These are phyloP conservation scores for Hypericum androsaemum DNA, from an alignment of 345 rosid species.

Conservation along the genomic window DNA sequence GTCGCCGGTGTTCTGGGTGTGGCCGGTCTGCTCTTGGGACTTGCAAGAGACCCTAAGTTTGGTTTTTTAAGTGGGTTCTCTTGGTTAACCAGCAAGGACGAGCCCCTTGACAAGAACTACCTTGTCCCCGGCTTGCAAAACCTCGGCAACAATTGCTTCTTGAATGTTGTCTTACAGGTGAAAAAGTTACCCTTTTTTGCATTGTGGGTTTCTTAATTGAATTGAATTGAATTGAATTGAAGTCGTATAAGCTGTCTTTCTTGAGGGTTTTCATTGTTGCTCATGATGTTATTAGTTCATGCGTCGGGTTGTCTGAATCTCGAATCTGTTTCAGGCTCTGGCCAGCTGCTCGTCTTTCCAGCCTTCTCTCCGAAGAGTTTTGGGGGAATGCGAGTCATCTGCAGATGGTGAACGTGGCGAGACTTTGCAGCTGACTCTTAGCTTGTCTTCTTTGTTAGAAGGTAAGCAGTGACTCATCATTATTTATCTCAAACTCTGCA, in stretches of 20 bases:
- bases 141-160: conserved; percentile 76
- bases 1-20: conserved; percentile 40
- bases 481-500: too few species aligned
- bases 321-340: conserved; percentile 44
- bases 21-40: conserved; percentile 42
- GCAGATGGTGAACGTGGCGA: conserved; percentile 26
- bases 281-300: too few species aligned
- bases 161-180: conserved; percentile 84
- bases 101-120: conserved; percentile 16
- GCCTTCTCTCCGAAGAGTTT: conserved; percentile 44
- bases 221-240: too few species aligned
- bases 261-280: too few species aligned
- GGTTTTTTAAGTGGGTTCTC: conserved; percentile 15
- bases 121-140: conserved; percentile 72
- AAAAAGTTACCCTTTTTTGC: background rate
- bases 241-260: too few species aligned
- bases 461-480: conserved; percentile 23
- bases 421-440: conserved; percentile 48
- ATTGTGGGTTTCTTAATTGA: background rate
- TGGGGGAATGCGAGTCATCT: conserved; percentile 35
- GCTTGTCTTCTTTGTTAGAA: conserved; percentile 49
- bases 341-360: conserved; percentile 65
- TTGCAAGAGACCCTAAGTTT: conserved; percentile 32
- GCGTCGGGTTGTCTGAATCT: too few species aligned
- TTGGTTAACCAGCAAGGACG: conserved; percentile 20